Percentiles rank a stretch among this genome's conserved stretches.
Conservation (phyloP, 768 basidiomycete genomes). For the Mycena galericulata region DNA sequence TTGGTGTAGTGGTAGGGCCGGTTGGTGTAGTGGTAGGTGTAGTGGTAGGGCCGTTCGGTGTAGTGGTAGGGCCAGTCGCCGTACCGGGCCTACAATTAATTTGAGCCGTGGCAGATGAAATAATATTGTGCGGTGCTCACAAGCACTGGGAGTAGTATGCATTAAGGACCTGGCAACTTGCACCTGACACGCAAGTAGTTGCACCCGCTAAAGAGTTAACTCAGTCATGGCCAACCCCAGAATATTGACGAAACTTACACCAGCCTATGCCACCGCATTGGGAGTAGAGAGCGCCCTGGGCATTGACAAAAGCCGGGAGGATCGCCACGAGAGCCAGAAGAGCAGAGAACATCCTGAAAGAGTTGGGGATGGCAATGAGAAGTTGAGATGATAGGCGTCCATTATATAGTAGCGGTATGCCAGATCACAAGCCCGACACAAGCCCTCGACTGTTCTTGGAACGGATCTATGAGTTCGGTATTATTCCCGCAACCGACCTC, state of each 20-base stretch:
- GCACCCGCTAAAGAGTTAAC: slow-evolving; percentile 46
- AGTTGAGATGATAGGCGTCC: background rate
- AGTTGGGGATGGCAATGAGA: slow-evolving; percentile 32
- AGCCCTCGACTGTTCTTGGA: background rate
- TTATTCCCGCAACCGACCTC: slow-evolving; percentile 27
- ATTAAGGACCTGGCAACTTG: slow-evolving; percentile 46
- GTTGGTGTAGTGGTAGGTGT: slow-evolving; percentile 7
- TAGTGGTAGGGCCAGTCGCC: background rate
- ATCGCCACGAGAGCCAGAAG: slow-evolving; percentile 56
- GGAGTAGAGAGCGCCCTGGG: slow-evolving; percentile 56
- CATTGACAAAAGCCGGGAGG: slow-evolving; percentile 57
- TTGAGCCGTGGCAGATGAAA: background rate
- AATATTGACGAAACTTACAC: slow-evolving; percentile 51
- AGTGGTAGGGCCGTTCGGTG: slow-evolving; percentile 15
- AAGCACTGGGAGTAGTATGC: slow-evolving; percentile 57
- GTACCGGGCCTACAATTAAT: background rate
- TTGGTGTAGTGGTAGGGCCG: slow-evolving; percentile 36
- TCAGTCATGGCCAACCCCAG: background rate
- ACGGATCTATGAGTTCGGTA: slow-evolving; percentile 29
- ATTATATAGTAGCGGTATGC: slow-evolving; percentile 23
- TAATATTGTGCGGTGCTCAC: slow-evolving; percentile 38
- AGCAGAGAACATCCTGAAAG: slow-evolving; percentile 62
- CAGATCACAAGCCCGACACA: slow-evolving; percentile 24
- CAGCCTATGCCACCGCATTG: slow-evolving; percentile 64
- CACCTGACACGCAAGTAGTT: slow-evolving; percentile 54